Evolutionary conservation across 2,329 filamentous ascomycete genomes (phyloP), one percentile per base, ranked within the genome.

Genomic region (Dothideomycetidae sp.): DNA sequence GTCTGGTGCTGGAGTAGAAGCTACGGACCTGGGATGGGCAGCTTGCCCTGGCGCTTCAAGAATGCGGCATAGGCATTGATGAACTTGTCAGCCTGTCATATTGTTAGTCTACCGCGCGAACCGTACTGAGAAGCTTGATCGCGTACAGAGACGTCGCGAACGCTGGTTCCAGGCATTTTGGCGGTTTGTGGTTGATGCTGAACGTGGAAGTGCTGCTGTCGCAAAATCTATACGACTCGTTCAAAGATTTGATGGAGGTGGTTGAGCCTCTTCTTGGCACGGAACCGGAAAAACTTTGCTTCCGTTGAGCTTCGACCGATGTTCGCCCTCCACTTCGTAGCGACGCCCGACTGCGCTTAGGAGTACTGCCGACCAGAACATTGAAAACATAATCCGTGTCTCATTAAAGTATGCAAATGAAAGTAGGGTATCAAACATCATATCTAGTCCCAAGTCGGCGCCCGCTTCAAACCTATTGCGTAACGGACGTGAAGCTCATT

Each of bases 1-100:
- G 41, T 37, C 33, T 32, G 40, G 19, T 40, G 30, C 31, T 21
- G 18, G 23, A 33, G 33, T 48, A 39, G 43, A 39, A 47, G 21
- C 43, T 43, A 70, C 77, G 61, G 75, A 86, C 81, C 81, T 64
- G 82, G 82, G 59, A 88, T 83, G 61, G 81, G 80, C 54, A 90
- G 80, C 73, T 88, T 88, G 68, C 83, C 83, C 73, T 90, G 82
- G 58, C 82, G 78, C 80, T 90, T 90, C 75, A 92, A 67, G 76
- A 90, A 92, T 59, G 75, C 78, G 61, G 81, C 73, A 64, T 90
- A 92, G 61, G 80, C 73, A 55, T 71, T 67, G 69, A 90, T 86
- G 73, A 90, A 90, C 71, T 86, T 83, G 65, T 85, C 80, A 66
- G 81, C 79, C 77, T 81, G 67, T 12, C 32, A 12, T 29, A 29